phyloP scores from a whole-genome alignment of 352 stramenopile species.

The Globisporangium acanthophoron region DNA sequence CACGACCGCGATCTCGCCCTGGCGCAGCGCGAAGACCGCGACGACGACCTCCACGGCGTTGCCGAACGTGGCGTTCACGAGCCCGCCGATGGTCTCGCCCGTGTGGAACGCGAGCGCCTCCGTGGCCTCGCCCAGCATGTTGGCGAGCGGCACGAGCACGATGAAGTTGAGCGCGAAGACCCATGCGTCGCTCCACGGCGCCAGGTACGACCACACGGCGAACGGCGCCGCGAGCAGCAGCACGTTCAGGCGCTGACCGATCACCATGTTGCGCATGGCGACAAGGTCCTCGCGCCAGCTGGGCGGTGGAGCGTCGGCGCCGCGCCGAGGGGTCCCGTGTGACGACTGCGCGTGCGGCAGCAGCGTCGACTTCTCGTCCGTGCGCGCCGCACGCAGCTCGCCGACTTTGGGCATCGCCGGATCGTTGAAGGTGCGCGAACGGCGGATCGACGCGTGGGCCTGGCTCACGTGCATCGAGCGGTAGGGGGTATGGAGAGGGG shows the following conservation, averaged over 20 bases:
- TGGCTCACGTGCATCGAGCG: conserved; percentile 55
- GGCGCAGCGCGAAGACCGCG: conserved; percentile 90
- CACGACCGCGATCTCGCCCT: conserved; percentile 94
- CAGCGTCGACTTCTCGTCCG: conserved; percentile 12
- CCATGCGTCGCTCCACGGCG: conserved; percentile 60
- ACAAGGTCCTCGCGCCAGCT: conserved; percentile 29
- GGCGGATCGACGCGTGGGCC: conserved; percentile 51
- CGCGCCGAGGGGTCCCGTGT: conserved; percentile 3
- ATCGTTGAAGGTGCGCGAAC: conserved; percentile 36
- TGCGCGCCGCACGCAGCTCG: conserved; percentile 2
- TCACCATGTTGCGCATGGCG: conserved; percentile 40
- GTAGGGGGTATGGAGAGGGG: not conserved
- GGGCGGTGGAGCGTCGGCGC: not conserved
- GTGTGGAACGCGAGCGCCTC: conserved; percentile 96
- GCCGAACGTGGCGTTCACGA: conserved; percentile 98
- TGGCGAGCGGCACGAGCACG: conserved; percentile 94
- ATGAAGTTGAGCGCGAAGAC: conserved; percentile 96
- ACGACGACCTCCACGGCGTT: conserved; percentile 98
- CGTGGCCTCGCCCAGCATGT: conserved; percentile 95
- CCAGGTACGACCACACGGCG: conserved; percentile 60
- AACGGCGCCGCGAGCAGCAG: conserved; percentile 55
- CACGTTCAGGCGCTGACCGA: conserved; percentile 60
- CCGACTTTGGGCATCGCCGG: conserved; percentile 14
- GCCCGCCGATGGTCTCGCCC: conserved; percentile 94
- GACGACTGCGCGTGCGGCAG: conserved; percentile 22